Evolutionary conservation across 768 basidiomycete genomes (phyloP).

Genomic region (Agaricus sinodeliciosus): DNA sequence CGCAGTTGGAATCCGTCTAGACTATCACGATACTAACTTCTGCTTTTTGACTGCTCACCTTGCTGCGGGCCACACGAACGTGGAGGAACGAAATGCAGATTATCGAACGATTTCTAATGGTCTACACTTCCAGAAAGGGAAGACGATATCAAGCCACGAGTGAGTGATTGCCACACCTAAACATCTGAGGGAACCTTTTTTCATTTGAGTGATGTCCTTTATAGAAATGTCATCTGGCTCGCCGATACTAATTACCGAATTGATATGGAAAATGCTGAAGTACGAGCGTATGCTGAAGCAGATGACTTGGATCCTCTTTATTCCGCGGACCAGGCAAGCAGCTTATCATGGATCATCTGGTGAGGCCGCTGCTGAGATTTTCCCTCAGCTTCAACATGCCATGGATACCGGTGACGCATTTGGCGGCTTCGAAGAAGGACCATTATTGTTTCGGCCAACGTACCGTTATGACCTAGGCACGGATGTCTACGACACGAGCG

Average conservation of each 20-base stretch:
- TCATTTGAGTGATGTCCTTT: not conserved
- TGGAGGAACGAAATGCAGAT: conserved; percentile 88
- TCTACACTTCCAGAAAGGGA: conserved; percentile 84
- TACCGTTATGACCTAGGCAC: conserved; percentile 86
- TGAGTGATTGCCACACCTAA: conserved; percentile 30
- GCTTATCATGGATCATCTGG: not conserved
- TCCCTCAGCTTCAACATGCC: conserved; percentile 55
- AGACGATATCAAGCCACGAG: conserved; percentile 88
- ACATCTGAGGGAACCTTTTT: too few relatives aligned
- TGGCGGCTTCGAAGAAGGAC: conserved; percentile 80
- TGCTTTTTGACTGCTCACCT: conserved; percentile 96
- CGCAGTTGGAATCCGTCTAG: conserved; percentile 88
- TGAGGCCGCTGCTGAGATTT: conserved; percentile 5
- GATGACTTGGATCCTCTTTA: conserved; percentile 71
- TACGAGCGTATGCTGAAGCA: conserved; percentile 54
- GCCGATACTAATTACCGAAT: conserved; percentile 97
- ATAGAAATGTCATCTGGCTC: conserved; percentile 87
- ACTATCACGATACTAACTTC: conserved; percentile 85
- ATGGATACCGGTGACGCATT: conserved; percentile 77
- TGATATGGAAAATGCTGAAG: conserved; percentile 77
- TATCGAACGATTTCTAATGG: conserved; percentile 82
- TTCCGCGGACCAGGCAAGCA: conserved; percentile 77
- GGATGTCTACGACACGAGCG: conserved; percentile 89
- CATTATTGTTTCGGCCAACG: conserved; percentile 87
- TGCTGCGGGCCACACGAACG: conserved; percentile 89